phyloP scores from a whole-genome alignment of 352 stramenopile genomes.

The Globisporangium spinosum region DNA sequence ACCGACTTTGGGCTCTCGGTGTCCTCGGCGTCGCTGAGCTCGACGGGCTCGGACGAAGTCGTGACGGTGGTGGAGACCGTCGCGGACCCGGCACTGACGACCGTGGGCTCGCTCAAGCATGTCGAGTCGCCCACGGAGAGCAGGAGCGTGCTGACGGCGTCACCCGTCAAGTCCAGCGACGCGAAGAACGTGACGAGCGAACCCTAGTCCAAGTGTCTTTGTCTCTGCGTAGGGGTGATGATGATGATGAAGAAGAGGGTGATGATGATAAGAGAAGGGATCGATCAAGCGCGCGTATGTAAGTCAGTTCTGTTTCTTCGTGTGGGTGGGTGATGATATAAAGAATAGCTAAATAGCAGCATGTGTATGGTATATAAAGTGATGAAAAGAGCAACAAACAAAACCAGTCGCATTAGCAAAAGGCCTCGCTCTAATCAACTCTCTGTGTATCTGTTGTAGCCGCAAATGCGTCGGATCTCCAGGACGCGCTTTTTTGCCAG shows the following conservation, averaged over 20 bases:
- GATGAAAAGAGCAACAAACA: not conserved
- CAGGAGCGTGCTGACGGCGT: not conserved
- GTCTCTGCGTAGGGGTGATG: not conserved
- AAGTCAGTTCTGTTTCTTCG: not conserved
- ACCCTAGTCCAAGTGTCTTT: not conserved
- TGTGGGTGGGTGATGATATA: not conserved
- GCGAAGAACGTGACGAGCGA: not conserved
- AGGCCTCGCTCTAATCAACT: not conserved
- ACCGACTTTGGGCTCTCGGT: constrained; percentile 61
- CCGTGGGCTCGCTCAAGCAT: constrained; percentile 1
- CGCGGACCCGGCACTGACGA: constrained; percentile 21
- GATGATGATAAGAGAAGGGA: not conserved
- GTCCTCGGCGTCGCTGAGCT: constrained; percentile 58
- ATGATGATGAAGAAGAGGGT: not conserved
- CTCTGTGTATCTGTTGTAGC: constrained; percentile 15
- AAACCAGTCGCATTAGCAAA: not conserved
- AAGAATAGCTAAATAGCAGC: not conserved
- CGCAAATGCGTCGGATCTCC: constrained; percentile 30
- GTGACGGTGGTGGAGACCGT: constrained; percentile 32
- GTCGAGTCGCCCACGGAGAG: not conserved
- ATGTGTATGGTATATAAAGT: constrained; percentile 9
- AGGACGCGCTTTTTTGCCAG: constrained; percentile 14
- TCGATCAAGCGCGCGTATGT: not conserved
- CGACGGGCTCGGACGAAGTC: constrained; percentile 21
- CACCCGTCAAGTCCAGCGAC: not conserved